A percentile compares a stretch with the other conserved stretches of the same genome.
Evolutionary conservation across 805 yeast genomes (phyloP).

Genomic region (Scheffersomyces amazonensis): DNA sequence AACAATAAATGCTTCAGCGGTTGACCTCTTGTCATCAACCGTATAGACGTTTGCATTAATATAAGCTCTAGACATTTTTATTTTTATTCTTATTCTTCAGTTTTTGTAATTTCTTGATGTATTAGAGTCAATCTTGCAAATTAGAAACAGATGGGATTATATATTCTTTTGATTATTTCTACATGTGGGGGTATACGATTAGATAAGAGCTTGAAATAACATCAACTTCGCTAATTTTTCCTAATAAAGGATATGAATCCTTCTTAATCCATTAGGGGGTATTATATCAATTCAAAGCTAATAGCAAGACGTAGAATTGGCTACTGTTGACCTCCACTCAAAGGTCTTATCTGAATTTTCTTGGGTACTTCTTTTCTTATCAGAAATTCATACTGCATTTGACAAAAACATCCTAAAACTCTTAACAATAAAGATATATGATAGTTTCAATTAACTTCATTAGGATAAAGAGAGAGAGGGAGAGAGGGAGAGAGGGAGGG

Average conservation of each 20-base stretch:
- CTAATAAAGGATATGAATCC: background rate
- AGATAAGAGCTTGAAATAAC: background rate
- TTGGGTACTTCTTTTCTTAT: background rate
- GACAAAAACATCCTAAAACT: background rate
- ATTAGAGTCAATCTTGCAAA: background rate
- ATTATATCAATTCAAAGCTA: background rate
- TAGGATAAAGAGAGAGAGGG: too few relatives aligned
- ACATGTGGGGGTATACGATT: background rate
- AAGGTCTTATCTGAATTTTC: background rate
- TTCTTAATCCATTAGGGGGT: background rate
- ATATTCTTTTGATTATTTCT: background rate
- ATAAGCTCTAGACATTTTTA: conserved; percentile 16
- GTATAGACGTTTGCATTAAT: conserved; percentile 19
- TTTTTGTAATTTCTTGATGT: background rate
- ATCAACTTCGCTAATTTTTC: background rate
- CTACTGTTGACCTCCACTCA: background rate
- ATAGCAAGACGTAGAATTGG: background rate
- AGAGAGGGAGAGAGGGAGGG: too few relatives aligned
- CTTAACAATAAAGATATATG: background rate
- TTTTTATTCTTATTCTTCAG: background rate
- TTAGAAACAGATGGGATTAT: background rate
- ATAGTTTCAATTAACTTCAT: conserved; percentile 1
- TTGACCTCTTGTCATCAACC: conserved; percentile 9
- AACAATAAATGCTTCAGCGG: conserved; percentile 19
- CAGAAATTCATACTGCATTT: background rate